Percentiles rank a stretch among this genome's conserved stretches.
Conservation (phyloP, 78 protist species). For the Pigoraptor vietnamica region DNA sequence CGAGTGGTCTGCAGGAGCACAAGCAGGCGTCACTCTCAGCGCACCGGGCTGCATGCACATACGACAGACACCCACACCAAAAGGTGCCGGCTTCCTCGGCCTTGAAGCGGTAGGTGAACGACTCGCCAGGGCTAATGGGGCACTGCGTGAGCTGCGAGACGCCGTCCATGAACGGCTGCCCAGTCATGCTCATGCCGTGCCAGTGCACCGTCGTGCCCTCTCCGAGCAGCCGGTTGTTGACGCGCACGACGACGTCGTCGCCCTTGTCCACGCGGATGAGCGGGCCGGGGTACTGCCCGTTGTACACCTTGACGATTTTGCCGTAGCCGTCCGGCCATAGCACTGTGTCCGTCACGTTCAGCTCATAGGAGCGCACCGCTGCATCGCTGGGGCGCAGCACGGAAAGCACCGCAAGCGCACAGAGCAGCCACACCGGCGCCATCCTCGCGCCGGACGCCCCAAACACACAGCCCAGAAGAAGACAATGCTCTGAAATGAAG, state of each 20-base stretch:
- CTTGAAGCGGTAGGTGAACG: conserved; percentile 7
- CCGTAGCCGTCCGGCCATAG: not conserved
- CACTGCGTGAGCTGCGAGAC: conserved; percentile 14
- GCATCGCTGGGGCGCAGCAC: not conserved
- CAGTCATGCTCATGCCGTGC: conserved; percentile 4
- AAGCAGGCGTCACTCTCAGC: too few species aligned
- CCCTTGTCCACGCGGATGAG: not conserved
- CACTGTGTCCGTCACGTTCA: not conserved
- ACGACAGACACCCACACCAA: not conserved
- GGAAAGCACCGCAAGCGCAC: not conserved
- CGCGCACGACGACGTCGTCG: conserved; percentile 13
- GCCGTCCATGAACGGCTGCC: conserved; percentile 15
- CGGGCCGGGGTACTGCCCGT: conserved; percentile 8
- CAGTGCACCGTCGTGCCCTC: conserved; percentile 2
- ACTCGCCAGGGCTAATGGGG: not conserved
- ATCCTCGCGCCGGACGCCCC: too few species aligned
- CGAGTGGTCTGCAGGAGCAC: conserved; percentile 14
- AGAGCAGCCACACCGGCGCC: too few species aligned
- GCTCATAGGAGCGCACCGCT: not conserved
- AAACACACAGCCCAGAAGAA: too few species aligned
- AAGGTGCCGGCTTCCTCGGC: conserved; percentile 1
- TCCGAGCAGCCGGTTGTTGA: not conserved
- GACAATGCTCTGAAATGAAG: too few species aligned
- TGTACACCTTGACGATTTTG: not conserved
- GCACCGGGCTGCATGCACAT: too few species aligned